Conservation (phyloP, 345 rosid species). For the Cardiospermum halicacabum region DNA sequence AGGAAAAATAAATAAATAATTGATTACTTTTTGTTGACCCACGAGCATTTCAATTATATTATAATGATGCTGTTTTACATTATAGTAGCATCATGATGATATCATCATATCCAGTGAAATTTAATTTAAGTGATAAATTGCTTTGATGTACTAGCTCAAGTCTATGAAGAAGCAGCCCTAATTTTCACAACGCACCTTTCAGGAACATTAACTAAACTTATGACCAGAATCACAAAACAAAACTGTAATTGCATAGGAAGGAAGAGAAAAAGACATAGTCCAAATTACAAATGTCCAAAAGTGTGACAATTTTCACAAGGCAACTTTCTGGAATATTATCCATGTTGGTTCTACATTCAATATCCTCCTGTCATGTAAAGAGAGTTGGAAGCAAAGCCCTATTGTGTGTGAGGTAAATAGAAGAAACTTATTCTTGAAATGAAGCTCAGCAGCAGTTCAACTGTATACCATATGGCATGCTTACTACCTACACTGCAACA, state of each 20-base stretch:
- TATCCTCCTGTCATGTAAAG: background rate
- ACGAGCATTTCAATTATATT: no score
- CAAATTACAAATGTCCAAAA: background rate
- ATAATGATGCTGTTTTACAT: no score
- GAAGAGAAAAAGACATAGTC: background rate
- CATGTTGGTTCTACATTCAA: slow-evolving; percentile 3
- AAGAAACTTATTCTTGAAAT: slow-evolving; percentile 13
- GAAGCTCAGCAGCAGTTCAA: slow-evolving; percentile 6
- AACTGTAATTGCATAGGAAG: background rate
- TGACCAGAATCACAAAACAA: no score
- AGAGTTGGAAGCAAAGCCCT: slow-evolving; percentile 5
- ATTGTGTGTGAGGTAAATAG: background rate
- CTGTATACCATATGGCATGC: background rate
- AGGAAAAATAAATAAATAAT: no score
- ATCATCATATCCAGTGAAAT: no score
- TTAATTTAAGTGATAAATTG: no score
- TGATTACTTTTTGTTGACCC: no score
- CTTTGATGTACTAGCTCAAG: no score
- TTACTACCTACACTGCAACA: slow-evolving; percentile 14
- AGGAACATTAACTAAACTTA: no score
- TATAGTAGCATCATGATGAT: no score
- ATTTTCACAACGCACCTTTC: no score
- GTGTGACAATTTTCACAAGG: background rate
- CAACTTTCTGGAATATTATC: background rate
- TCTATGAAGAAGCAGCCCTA: no score